These are phyloP conservation scores for Eucalyptus coolabah DNA, from an alignment of 345 rosid species.

Conservation along the genomic window DNA sequence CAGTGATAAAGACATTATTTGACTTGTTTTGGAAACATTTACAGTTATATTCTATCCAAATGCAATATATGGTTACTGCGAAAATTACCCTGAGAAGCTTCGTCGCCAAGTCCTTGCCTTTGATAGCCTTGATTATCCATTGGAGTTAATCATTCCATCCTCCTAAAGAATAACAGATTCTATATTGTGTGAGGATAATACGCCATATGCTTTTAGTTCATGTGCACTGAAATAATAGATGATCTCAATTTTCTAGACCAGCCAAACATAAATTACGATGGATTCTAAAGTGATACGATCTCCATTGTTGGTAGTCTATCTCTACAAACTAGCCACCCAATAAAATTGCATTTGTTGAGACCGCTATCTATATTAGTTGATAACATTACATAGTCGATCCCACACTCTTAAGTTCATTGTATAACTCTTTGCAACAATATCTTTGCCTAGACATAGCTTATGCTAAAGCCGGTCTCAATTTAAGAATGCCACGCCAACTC, in stretches of 20 bases:
- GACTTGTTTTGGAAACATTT: not conserved
- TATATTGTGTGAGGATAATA: not conserved
- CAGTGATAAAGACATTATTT: not conserved
- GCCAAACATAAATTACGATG: not conserved
- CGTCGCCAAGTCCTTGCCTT: not conserved
- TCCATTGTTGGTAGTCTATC: not conserved
- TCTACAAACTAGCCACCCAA: not conserved
- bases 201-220: not conserved
- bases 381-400: not conserved
- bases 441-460: no score
- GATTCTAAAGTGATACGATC: not conserved
- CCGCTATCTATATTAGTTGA: not conserved
- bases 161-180: not conserved
- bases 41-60: not conserved
- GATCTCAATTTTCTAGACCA: not conserved
- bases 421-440: not conserved
- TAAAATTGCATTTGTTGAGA: not conserved
- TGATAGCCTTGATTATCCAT: not conserved
- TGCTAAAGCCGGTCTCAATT: not conserved
- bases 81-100: not conserved
- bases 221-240: not conserved
- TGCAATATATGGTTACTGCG: no score
- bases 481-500: not conserved
- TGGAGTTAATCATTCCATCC: not conserved
- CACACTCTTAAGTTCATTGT: not conserved